Evolutionary conservation across 2,329 filamentous ascomycete species (phyloP), one percentile per base, ranked within the genome.

Genomic region (Pyricularia sp.): DNA sequence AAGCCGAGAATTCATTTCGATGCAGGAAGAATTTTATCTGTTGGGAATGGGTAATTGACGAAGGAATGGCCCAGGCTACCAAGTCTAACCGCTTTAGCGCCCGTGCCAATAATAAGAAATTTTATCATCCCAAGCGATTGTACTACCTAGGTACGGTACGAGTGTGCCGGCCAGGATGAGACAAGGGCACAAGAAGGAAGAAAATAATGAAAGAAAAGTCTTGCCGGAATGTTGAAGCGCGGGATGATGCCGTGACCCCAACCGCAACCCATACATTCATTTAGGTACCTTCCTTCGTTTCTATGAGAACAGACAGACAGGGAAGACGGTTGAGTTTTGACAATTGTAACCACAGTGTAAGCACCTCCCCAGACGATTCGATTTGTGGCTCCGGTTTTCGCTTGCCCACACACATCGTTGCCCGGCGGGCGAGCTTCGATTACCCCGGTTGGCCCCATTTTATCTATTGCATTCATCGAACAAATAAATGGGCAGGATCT

Each of bases 1-100:
- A 49, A 49, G 40, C 40, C 40, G 40, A 57, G 53, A 26, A 26
- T 26, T 13, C 24, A 26, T 26, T 26, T 57, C 53, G 53, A 24
- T 57, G 53, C 53, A 57, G 53, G 53, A 57, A 57, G 53, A 57
- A 26, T 57, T 57, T 57, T 57, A 57, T 57, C 53, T 57, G 53
- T 57, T 57, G 53, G 22, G 53, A 9, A 26, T 24, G n/a, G 53
- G 53, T 24, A 24, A 57, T 57, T 24, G n/a, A 24, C 10, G 24
- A 57, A 8, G 53, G 24, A 57, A 57, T 57, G 53, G 22, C 10
- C 53, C 10, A n/a, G 40, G 53, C n/a, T 57, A 57, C n/a, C 13
- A 57, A 22, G 24, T 57, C 24, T 26, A 57, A 57, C 53, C 53
- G 26, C 59, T 35, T 26, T 31, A n/a, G 26, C 59, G 19, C 28